Percentiles rank a stretch among this genome's conserved stretches.
Conservation (phyloP, 1,284 basidiomycete genomes). For the Austroboletus novae-zelandiae region DNA sequence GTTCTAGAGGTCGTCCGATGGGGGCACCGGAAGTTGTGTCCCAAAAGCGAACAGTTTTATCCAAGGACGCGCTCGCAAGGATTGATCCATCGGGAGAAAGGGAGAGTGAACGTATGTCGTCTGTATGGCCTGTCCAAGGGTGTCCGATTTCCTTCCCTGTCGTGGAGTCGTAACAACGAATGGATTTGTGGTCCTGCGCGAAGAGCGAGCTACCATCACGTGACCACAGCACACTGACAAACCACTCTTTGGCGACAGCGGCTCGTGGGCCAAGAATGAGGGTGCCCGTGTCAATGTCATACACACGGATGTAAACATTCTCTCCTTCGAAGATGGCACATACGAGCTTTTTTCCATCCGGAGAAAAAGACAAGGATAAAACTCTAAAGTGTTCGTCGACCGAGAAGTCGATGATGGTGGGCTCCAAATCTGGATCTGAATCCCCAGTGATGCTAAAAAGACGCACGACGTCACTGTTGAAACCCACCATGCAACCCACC, state of each 20-base stretch:
- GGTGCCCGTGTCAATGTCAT: neutral
- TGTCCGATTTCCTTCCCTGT: conserved; percentile 2
- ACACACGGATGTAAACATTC: neutral
- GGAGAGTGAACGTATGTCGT: neutral
- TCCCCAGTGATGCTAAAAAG: neutral
- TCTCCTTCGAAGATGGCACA: neutral
- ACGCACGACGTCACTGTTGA: accelerated
- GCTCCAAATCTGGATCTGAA: neutral
- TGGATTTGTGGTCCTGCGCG: no score
- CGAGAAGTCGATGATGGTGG: neutral
- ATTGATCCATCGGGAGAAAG: no score
- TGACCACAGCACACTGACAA: conserved; percentile 20
- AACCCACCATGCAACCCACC: neutral
- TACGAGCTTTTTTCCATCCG: conserved; percentile 3
- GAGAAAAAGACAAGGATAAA: conserved; percentile 7
- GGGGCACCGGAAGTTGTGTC: neutral
- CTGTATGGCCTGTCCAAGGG: conserved; percentile 4
- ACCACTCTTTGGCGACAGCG: no score
- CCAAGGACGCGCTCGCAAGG: conserved; percentile 5
- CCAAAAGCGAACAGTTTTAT: conserved; percentile 16
- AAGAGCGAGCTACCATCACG: conserved; percentile 5
- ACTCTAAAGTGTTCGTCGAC: neutral
- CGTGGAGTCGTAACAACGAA: no score
- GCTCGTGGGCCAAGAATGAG: neutral
- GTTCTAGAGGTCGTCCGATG: neutral